Base-by-base conservation (phyloP, 2,329 filamentous ascomycete species). In the Dichotomopilus funicola region DNA sequence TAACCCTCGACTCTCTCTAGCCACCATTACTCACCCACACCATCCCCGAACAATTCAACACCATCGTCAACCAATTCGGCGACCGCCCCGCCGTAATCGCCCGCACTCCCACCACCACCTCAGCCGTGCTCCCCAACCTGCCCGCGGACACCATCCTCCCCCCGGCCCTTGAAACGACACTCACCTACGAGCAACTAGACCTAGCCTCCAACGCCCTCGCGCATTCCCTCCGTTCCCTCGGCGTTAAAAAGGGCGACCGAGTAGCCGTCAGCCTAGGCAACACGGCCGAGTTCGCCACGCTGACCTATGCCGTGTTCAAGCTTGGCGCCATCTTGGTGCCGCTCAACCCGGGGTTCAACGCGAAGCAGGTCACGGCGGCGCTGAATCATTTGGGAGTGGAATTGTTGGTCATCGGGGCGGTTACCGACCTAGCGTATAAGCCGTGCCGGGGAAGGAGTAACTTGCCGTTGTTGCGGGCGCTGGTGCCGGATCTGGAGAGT, bases 281-380 rank as follows among this genome's bases (percentile, higher is more conserved):
- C 71, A 86, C 84, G 43, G 75, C 86, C 63, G 91, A 96, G 70
- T 92, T 89, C 68, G 89, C 89, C 3, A 85, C 86, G 49, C 79
- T 94, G 19, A 92, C 87, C 5, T 97, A 97, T 71, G 91, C 91
- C 0, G 71, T 94, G 53, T 96, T 92, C 76, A 97, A 97, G 71
- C 79, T 97, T 8, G 94, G 94, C n/a, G 92, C 89, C 31, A 82
- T 97, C 50, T 76, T 97, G 59, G 91, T 95, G n/a, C 94, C 92
- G 0, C 73, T 97, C 31, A 97, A 99, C 69, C 92, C 91, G 19
- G 86, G 83, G 1, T 97, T 97, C 76, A 95, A 90, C 63, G 78
- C 82, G 3, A 70, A 75, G 5, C 94, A 97, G 73, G 83, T 97
- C 7, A 76, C 82, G 5, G 81, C 89, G 2, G 92, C 91, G 0